phyloP scores from a whole-genome alignment of 169 alveolate species.

The Plasmodium adleri region DNA sequence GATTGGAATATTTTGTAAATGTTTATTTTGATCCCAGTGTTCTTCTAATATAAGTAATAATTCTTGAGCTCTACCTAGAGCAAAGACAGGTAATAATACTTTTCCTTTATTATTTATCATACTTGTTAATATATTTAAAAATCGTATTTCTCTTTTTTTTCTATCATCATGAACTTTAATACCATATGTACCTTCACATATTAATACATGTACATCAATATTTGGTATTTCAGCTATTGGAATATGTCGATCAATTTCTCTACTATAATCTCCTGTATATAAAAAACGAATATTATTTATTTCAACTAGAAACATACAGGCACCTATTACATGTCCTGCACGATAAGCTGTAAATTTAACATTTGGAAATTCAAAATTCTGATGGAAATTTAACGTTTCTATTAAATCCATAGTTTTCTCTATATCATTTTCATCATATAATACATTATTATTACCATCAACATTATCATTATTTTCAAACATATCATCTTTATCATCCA shows the following conservation, averaged over 20 bases:
- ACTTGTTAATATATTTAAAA: conserved; percentile 87
- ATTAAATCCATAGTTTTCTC: conserved; percentile 91
- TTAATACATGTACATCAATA: conserved; percentile 95
- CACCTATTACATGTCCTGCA: conserved; percentile 99
- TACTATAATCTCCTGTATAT: conserved; percentile 99
- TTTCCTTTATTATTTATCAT: conserved; percentile 92
- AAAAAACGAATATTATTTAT: conserved; percentile 97
- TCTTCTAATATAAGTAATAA: conserved; percentile 95
- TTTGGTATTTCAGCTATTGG: conserved; percentile 97
- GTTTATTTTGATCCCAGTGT: conserved; percentile 94
- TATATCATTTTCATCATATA: conserved; percentile 94
- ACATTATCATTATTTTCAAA: conserved; percentile 20
- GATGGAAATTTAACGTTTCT: conserved; percentile 94
- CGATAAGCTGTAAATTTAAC: conserved; percentile 95
- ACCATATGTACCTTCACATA: conserved; percentile 99
- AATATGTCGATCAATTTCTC: conserved; percentile 97
- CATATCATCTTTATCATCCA: conserved; percentile 15
- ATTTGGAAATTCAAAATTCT: conserved; percentile 93
- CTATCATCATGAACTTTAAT: conserved; percentile 97
- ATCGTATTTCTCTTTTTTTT: conserved; percentile 94
- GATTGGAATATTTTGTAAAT: conserved; percentile 94
- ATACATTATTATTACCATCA: conserved; percentile 77
- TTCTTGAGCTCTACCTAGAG: conserved; percentile 97
- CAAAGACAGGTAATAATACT: conserved; percentile 97
- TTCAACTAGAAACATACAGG: conserved; percentile 98